Conservation (phyloP, 2,329 filamentous ascomycete species). For the Pseudogymnoascus sp. region DNA sequence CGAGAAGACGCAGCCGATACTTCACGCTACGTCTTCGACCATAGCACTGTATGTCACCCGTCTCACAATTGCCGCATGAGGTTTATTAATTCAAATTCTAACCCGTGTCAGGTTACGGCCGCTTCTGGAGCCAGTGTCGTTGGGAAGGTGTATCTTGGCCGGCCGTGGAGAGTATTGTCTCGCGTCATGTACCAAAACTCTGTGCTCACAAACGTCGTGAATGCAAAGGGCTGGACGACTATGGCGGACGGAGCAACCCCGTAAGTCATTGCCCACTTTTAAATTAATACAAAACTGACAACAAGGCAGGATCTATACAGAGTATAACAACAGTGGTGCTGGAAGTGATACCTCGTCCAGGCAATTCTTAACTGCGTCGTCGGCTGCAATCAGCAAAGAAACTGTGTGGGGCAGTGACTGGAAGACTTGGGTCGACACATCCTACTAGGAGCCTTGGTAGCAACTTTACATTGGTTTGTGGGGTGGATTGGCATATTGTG, state of each 20-base stretch:
- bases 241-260: conserved; percentile 16
- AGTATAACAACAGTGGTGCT: conserved; percentile 14
- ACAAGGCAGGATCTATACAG: conserved; percentile 11
- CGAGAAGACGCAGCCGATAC: conserved; percentile 32
- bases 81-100: conserved; percentile 24
- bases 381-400: conserved; percentile 11
- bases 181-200: conserved; percentile 43
- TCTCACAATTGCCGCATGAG: conserved; percentile 27
- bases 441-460: conserved; percentile 7
- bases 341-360: conserved; percentile 10
- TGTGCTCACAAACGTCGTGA: conserved; percentile 40
- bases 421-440: conserved; percentile 13
- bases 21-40: conserved; percentile 45
- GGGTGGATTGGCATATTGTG: not conserved
- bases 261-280: conserved; percentile 1
- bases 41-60: conserved; percentile 34
- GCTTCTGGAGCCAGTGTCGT: conserved; percentile 15
- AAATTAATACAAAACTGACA: not conserved
- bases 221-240: conserved; percentile 39
- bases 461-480: not conserved
- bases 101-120: conserved; percentile 1
- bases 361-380: conserved; percentile 10
- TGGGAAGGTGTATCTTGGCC: conserved; percentile 41
- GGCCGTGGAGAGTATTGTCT: conserved; percentile 42
- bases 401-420: conserved; percentile 11